These are phyloP conservation scores for Aphelidium insulamus DNA, from an alignment of 371 early-diverging fungal species.

Conservation along the genomic window DNA sequence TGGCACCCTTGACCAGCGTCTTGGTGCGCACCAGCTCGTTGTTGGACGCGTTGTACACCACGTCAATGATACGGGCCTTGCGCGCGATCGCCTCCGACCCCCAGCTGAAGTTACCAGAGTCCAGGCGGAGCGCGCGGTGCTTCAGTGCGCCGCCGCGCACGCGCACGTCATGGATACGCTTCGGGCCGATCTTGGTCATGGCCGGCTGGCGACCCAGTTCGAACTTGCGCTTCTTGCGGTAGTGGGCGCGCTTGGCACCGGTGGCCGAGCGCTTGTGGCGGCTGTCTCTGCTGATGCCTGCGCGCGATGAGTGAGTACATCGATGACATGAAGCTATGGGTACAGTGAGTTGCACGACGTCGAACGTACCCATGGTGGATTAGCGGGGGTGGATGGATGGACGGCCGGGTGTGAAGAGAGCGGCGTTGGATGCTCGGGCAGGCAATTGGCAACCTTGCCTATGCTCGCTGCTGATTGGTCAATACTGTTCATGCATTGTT, in stretches of 20 bases:
- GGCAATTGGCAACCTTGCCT: too few species aligned
- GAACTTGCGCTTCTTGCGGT: constrained; percentile 98
- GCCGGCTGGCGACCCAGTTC: constrained; percentile 95
- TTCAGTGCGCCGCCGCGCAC: constrained; percentile 98
- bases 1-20: constrained; percentile 96
- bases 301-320: too few species aligned
- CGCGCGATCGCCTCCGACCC: constrained; percentile 81
- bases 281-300: constrained; percentile 89
- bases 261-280: constrained; percentile 95
- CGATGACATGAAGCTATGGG: neutral
- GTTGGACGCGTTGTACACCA: constrained; percentile 98
- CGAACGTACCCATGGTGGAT: too few species aligned
- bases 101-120: constrained; percentile 95
- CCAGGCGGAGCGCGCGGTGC: constrained; percentile 94
- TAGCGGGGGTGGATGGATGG: too few species aligned
- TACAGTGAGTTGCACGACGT: too few species aligned
- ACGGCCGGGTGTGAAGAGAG: too few species aligned
- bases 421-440: too few species aligned
- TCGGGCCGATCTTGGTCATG: constrained; percentile 91
- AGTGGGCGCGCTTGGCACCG: constrained; percentile 94
- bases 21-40: constrained; percentile 99
- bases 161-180: constrained; percentile 84
- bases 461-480: too few species aligned
- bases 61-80: constrained; percentile 90
- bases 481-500: too few species aligned